Base-by-base conservation (phyloP, 1,139 yeast genomes). In the Ogataea hybrid region DNA sequence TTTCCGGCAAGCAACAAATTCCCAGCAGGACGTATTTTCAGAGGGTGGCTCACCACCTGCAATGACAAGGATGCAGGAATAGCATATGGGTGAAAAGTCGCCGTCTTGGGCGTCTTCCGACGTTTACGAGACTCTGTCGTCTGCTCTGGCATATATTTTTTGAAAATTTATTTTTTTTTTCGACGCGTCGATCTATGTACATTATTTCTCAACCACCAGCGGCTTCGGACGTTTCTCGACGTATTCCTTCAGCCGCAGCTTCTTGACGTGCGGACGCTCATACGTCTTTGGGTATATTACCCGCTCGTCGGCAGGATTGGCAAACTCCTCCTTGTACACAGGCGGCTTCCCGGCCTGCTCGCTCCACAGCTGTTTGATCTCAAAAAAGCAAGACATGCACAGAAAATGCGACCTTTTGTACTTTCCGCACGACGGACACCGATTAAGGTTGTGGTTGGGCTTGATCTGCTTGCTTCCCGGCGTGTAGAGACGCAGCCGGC, bases 341-440 rank as follows among this genome's bases (percentile, higher is more conserved):
- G 67, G 63, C 3, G 41, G 44, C 14, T 52, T 46, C 4, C 48
- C 48, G 48, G 71, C 69, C 51, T 70, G 71, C 55, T 71, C 68
- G 55, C 77, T 82, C 83, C 96, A 85, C 41, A 85, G 72, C 42
- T 75, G 69, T 61, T 79, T 82, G 57, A 90, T 84, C 61, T 88
- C 92, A 30, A 76, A 79, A 49, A 88, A 90, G 67, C 98, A 90
- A 60, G 85, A 78, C 95, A 88, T 88, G 66, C 98, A 90, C 62
- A 90, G 73, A 43, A 89, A 81, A 63, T 90, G 96, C 2, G 94
- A 81, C 59, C 97, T 75, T 67, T 90, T 90, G 54, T 80, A 84
- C 50, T 86, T 85, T 32, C 98, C 98, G 68, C 98, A 92, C 1
- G 96, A 84, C 4, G 97, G 96, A 63, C 98, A 92, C 61, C 95